phyloP scores from a whole-genome alignment of 495 filamentous ascomycete species.

The Xylaria longipes region DNA sequence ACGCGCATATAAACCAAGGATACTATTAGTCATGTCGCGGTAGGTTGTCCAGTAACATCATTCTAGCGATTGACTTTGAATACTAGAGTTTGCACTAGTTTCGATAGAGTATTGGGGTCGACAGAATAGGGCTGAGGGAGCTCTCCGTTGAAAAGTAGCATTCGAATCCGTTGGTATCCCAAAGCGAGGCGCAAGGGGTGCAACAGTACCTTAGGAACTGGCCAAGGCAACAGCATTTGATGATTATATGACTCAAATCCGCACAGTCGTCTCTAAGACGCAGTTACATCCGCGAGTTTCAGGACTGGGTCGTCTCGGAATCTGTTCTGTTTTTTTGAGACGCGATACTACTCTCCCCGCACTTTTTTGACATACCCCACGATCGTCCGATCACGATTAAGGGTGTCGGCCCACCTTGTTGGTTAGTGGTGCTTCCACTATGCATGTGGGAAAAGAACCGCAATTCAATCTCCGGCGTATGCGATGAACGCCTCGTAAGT shows the following conservation, averaged over 20 bases:
- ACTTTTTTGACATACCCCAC: conserved; percentile 17
- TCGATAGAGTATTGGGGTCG: neutral
- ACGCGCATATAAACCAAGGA: neutral
- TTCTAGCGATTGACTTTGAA: neutral
- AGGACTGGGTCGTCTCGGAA: neutral
- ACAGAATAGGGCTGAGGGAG: neutral
- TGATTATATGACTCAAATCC: neutral
- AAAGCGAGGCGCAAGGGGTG: neutral
- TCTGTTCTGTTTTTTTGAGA: neutral
- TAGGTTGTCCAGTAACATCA: neutral
- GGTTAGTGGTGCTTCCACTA: neutral
- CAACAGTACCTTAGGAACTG: neutral
- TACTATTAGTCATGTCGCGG: neutral
- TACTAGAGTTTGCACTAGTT: neutral
- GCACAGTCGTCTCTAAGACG: neutral
- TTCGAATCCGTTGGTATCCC: neutral
- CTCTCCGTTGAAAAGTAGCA: neutral
- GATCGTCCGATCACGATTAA: neutral
- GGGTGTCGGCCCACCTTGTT: neutral
- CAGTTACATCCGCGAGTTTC: neutral
- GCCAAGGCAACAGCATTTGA: neutral
- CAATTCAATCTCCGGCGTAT: neutral
- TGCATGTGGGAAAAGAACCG: conserved; percentile 8
- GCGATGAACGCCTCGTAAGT: neutral
- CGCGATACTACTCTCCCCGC: conserved; percentile 16